A percentile compares a stretch with the other conserved stretches of the same genome.
These are phyloP conservation scores for Begonia peltatifolia DNA, from an alignment of 306 rosid species.

Conservation along the genomic window DNA sequence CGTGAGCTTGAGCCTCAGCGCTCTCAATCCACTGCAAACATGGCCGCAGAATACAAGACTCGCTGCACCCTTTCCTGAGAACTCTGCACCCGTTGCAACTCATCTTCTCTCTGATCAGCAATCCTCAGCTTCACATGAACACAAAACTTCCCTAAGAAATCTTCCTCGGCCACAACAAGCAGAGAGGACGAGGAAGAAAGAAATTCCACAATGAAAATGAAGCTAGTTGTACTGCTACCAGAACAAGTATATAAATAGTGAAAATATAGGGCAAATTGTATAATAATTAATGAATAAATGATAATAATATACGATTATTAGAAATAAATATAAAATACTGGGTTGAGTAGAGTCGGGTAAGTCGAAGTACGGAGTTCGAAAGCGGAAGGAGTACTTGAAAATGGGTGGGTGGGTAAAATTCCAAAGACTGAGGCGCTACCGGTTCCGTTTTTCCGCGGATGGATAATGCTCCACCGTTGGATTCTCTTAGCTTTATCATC, in stretches of 20 bases:
- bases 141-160: too few species aligned
- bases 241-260: too few species aligned
- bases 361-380: neutral
- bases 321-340: too few species aligned
- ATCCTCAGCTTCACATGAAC: too few species aligned
- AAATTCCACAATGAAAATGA: too few species aligned
- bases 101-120: slow-evolving; percentile 17
- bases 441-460: slow-evolving; percentile 99
- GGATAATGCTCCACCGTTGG: slow-evolving; percentile 83
- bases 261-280: too few species aligned
- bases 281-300: too few species aligned
- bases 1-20: slow-evolving; percentile 80
- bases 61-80: slow-evolving; percentile 91
- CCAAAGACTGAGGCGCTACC: slow-evolving; percentile 71
- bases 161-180: too few species aligned
- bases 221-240: too few species aligned
- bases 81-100: slow-evolving; percentile 94
- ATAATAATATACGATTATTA: too few species aligned
- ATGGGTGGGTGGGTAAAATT: slow-evolving; percentile 35
- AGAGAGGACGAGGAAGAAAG: too few species aligned
- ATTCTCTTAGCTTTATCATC: slow-evolving; percentile 18
- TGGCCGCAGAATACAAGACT: slow-evolving; percentile 62
- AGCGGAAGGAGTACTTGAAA: too few species aligned
- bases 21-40: slow-evolving; percentile 76
- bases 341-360: slow-evolving; percentile 19